Base-by-base conservation (phyloP, 495 filamentous ascomycete species). In the Neohortaea acidophila region DNA sequence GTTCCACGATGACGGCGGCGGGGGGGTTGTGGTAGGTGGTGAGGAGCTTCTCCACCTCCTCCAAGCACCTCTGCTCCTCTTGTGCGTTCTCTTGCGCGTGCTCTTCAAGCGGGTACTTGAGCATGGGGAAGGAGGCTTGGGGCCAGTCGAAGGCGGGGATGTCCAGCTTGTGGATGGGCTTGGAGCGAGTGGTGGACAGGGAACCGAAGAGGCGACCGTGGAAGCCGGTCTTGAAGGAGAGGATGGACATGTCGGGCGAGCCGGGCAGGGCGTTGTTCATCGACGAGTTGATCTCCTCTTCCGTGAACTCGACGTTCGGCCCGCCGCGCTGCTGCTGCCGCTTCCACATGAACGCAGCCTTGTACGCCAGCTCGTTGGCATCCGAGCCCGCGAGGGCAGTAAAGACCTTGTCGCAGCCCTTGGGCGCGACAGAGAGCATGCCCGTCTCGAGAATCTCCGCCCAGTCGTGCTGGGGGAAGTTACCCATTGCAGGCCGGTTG, bases 121-220 rank as follows among this genome's bases (percentile, higher is more conserved):
- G 67, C 39, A 59, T 45, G 9, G 89, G 89, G 68, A 97, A 97
- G 29, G 83, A 72, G 30, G 91, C 87, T 57, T 93, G 87, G 26
- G 89, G 89, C 89, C 89, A 97, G 65, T 94, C 79, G 55, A 97
- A 97, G 47, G 91, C 84, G 9, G 89, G 89, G 53, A 97, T 97
- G 53, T 97, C 89, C 46, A 97, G 68, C 63, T 97, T 97, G 70
- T 97, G 89, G 63, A 97, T 89, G 14, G 89, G 73, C 70, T 96
- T 96, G 61, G 77, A 84, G 56, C 89, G 79, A 17, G 89, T 97
- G 21, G 89, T 96, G 39, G 79, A 86, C 31, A 97, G 72, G 45
- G 73, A 78, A 45, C 83, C 89, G 59, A 97, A 94, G 21, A 96
- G 72, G 47, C 89, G 84, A 50, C 89, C 89, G 65, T 97, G 89